phyloP scores from a whole-genome alignment of 2,329 filamentous ascomycete genomes.

The Fusarium cyanostomum region DNA sequence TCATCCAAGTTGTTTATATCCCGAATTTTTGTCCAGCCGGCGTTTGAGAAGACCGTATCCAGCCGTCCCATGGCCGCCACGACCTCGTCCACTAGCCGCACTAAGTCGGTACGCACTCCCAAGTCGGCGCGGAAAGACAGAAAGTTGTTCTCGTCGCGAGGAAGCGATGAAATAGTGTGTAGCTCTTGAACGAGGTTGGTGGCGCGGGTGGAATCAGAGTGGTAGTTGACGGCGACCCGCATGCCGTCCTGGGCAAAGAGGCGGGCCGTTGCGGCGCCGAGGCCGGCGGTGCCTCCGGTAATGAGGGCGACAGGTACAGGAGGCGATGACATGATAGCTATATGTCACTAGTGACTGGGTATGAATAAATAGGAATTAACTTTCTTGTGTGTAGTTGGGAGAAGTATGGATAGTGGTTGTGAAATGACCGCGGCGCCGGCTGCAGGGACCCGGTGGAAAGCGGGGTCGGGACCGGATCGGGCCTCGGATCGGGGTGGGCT shows the following conservation, averaged over 20 bases:
- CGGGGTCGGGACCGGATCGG: no score
- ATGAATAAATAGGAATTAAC: not conserved
- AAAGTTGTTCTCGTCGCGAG: slow-evolving; percentile 44
- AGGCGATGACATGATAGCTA: not conserved
- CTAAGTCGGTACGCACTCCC: slow-evolving; percentile 66
- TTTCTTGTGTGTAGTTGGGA: not conserved
- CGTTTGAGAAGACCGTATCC: slow-evolving; percentile 83
- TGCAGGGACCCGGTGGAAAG: no score
- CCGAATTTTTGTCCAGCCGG: slow-evolving; percentile 63
- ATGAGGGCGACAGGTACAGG: slow-evolving; percentile 53
- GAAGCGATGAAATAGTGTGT: slow-evolving; percentile 54
- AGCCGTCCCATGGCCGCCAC: slow-evolving; percentile 68
- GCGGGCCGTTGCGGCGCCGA: slow-evolving; percentile 74
- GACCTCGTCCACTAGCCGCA: slow-evolving; percentile 66
- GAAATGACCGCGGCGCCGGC: no score
- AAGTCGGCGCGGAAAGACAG: slow-evolving; percentile 73
- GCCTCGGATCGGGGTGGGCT: no score
- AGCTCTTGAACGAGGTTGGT: slow-evolving; percentile 66
- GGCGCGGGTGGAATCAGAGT: slow-evolving; percentile 68
- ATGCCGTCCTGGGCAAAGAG: slow-evolving; percentile 75
- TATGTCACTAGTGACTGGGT: not conserved
- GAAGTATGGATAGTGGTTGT: no score
- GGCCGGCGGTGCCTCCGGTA: slow-evolving; percentile 68
- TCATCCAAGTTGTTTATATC: slow-evolving; percentile 60
- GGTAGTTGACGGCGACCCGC: slow-evolving; percentile 79